Percentiles rank a stretch among this genome's conserved stretches.
phyloP scores from a whole-genome alignment of 768 basidiomycete genomes.

The Leccinum subgranulosum region DNA sequence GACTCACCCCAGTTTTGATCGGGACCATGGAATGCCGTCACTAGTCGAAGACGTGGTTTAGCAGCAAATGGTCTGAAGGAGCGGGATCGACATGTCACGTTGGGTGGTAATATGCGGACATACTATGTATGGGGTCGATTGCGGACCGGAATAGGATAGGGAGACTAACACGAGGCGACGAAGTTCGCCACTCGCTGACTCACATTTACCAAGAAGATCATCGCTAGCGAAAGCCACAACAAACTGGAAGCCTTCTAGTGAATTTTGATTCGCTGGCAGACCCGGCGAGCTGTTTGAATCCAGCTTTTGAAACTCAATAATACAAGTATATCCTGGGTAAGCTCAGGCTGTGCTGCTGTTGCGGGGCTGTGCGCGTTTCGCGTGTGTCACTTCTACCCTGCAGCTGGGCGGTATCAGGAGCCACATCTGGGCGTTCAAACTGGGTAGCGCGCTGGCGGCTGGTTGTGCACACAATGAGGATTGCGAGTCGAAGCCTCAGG shows the following conservation, averaged over 20 bases:
- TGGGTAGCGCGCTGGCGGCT: not conserved
- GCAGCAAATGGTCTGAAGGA: not conserved
- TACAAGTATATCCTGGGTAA: not conserved
- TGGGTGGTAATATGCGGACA: not conserved
- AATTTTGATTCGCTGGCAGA: constrained; percentile 4
- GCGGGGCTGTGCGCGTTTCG: constrained; percentile 12
- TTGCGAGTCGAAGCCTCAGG: not conserved
- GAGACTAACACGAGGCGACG: constrained; percentile 15
- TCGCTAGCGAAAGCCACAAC: not conserved
- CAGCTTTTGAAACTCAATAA: not conserved
- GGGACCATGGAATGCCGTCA: constrained; percentile 17
- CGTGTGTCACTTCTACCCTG: not conserved
- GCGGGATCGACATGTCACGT: too few species aligned
- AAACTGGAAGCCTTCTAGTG: not conserved
- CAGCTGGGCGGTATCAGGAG: not conserved
- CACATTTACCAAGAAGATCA: not conserved
- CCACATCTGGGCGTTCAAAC: not conserved
- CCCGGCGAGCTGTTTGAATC: not conserved
- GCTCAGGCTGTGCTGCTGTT: constrained; percentile 4
- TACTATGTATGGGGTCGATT: constrained; percentile 14
- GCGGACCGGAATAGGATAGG: constrained; percentile 8
- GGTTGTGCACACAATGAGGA: not conserved
- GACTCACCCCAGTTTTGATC: constrained; percentile 8
- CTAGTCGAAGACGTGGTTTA: not conserved
- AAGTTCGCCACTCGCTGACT: constrained; percentile 11